A percentile compares a stretch with the other conserved stretches of the same genome.
Evolutionary conservation across 257 asterid species (phyloP).

Genomic region (Solanum gracilifrons): DNA sequence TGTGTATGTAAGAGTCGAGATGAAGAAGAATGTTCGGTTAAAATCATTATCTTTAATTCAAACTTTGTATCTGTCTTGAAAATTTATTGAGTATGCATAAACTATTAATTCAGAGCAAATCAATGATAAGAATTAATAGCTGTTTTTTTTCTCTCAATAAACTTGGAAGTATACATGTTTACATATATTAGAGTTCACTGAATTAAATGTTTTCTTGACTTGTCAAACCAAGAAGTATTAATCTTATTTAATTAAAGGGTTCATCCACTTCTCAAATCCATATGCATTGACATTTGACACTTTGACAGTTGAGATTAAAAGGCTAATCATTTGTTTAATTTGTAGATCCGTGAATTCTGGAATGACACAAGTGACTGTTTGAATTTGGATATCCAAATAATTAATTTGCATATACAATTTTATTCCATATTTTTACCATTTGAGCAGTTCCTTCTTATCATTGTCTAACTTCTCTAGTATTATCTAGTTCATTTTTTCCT

Average conservation of each 20-base stretch:
- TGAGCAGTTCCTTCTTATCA: accelerated
- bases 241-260: background rate
- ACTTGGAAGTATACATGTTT: background rate
- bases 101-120: background rate
- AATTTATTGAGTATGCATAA: background rate
- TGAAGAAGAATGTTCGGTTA: background rate
- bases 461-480: background rate
- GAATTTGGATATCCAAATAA: background rate
- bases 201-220: background rate
- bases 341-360: background rate
- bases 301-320: background rate
- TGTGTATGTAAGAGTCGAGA: background rate
- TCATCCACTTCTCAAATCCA: background rate
- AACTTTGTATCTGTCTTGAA: background rate
- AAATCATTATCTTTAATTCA: background rate
- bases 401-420: background rate
- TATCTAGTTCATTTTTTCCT: background rate
- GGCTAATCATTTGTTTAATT: background rate
- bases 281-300: background rate
- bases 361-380: background rate
- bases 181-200: background rate
- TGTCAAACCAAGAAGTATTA: background rate
- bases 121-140: background rate
- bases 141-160: background rate
- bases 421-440: background rate